Conservation (phyloP, 768 basidiomycete species). For the Collybia nuda region DNA sequence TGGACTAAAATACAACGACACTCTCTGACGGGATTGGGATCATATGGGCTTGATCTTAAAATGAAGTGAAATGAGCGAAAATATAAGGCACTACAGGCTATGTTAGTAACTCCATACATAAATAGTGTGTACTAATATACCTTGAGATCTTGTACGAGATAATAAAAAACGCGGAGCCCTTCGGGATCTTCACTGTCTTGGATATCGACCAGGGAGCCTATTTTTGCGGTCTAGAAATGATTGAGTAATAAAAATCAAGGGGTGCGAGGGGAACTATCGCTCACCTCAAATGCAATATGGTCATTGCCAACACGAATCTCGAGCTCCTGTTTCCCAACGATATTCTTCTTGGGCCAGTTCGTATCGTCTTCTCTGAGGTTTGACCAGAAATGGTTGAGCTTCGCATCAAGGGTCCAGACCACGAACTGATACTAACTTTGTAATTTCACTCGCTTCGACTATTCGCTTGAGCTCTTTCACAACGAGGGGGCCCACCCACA, state of each 20-base stretch:
- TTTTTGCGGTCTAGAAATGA: constrained; percentile 84
- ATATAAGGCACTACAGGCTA: constrained; percentile 81
- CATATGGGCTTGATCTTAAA: constrained; percentile 99
- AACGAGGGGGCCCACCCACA: constrained; percentile 92
- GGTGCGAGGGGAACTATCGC: constrained; percentile 16
- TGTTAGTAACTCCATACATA: constrained; percentile 1
- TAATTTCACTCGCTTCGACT: constrained; percentile 90
- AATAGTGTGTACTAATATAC: constrained; percentile 36
- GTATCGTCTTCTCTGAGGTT: constrained; percentile 88
- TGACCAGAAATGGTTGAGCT: background rate
- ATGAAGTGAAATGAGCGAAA: constrained; percentile 96
- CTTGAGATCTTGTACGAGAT: constrained; percentile 97
- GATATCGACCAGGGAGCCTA: constrained; percentile 94
- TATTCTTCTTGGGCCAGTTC: constrained; percentile 99
- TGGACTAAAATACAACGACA: too few species aligned
- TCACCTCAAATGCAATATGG: constrained; percentile 95
- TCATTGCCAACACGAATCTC: constrained; percentile 93
- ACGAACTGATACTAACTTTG: constrained; percentile 60
- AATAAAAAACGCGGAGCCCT: constrained; percentile 96
- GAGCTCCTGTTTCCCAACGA: constrained; percentile 97
- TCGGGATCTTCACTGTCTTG: constrained; percentile 97
- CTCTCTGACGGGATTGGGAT: constrained; percentile 5
- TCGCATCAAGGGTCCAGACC: too few species aligned
- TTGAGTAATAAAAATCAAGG: background rate
- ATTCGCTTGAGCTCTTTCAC: constrained; percentile 95